Base-by-base conservation (phyloP, 1,284 basidiomycete genomes). In the Phellopilus nigrolimitatus region DNA sequence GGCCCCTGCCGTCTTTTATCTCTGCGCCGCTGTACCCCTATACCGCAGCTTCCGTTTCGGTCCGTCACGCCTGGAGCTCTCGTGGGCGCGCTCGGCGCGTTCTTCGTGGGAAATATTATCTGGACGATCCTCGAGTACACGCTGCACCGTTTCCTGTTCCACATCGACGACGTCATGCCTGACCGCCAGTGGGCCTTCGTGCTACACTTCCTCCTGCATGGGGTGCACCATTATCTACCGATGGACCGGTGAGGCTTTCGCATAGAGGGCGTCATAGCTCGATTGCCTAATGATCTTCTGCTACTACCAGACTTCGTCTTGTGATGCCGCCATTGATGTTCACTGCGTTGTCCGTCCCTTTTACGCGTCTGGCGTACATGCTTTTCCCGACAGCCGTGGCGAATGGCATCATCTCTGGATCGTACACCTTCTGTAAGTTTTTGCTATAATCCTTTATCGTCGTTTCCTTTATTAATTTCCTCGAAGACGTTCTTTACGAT, bases 141-240 rank as follows among this genome's bases (percentile, higher is more conserved):
- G n/a, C 71, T 99, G 63, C 97, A 99, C 70, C 87, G 95, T 27
- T 98, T 97, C 81, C 72, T 99, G 48, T 99, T 99, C 82, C 97
- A 99, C 71, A 73, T 99, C 60, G 97, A 99, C 68, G 73, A 84
- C n/a, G 66, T 79, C 60, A 78, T 99, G 12, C 97, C 95, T 4
- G 95, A 98, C 67, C 75, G 73, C 52, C 86, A 88, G 17, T 70
- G 75, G 54, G 91, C 88, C 66, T 74, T 99, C 61, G 83, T 84
- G 43, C 66, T 98, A 30, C 95, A 99, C 68, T 99, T 99, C 71
- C 68, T 94, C 61, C 75, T 95, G 62, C 95, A 99, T 66, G 95
- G 97, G 19, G 84, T 99, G 41, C 95, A 99, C 67, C 95, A 99
- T 71, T 99, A 95, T 65, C 74, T 99, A 52, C 95, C 94, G 13